A percentile compares a stretch with the other conserved stretches of the same genome.
phyloP scores from a whole-genome alignment of 192 early-diverging fungal species.

The Chytriomyces hyalinus region DNA sequence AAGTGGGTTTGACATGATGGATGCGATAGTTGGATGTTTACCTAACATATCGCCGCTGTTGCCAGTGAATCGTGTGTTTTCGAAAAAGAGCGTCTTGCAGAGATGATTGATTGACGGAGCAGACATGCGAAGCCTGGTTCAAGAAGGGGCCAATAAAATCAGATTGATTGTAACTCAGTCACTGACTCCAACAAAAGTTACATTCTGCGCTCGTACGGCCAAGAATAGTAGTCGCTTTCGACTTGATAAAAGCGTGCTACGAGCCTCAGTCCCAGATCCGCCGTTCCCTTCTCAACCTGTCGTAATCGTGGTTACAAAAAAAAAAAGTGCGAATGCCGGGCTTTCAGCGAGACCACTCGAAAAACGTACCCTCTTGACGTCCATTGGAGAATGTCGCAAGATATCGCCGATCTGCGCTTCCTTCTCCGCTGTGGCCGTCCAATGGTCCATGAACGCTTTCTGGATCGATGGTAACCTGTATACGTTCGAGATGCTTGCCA shows the following conservation, averaged over 20 bases:
- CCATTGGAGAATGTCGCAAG: slow-evolving; percentile 15
- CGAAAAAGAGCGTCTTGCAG: slow-evolving; percentile 88
- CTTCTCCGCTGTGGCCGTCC: not conserved
- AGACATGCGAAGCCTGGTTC: slow-evolving; percentile 50
- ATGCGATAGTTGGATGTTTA: slow-evolving; percentile 7
- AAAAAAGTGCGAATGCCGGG: not conserved
- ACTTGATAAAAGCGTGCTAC: slow-evolving; percentile 72
- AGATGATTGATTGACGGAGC: slow-evolving; percentile 80
- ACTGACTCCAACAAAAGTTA: slow-evolving; percentile 39
- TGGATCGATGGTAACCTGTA: not conserved
- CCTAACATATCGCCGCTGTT: slow-evolving; percentile 45
- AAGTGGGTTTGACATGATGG: not conserved
- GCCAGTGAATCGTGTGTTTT: slow-evolving; percentile 80
- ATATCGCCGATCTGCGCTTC: slow-evolving; percentile 7
- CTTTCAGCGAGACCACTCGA: not conserved
- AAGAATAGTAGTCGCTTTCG: slow-evolving; percentile 76
- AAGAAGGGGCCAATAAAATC: slow-evolving; percentile 1
- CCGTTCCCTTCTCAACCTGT: slow-evolving; percentile 29
- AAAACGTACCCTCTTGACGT: not conserved
- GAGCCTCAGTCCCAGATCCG: slow-evolving; percentile 15
- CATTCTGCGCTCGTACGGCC: slow-evolving; percentile 75
- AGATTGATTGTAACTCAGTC: no score
- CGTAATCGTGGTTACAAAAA: not conserved
- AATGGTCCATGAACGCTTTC: slow-evolving; percentile 19
- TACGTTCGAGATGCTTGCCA: not conserved